These are phyloP conservation scores for Hymenoscyphus fructigenus DNA, from an alignment of 2,329 filamentous ascomycete genomes.

Conservation along the genomic window DNA sequence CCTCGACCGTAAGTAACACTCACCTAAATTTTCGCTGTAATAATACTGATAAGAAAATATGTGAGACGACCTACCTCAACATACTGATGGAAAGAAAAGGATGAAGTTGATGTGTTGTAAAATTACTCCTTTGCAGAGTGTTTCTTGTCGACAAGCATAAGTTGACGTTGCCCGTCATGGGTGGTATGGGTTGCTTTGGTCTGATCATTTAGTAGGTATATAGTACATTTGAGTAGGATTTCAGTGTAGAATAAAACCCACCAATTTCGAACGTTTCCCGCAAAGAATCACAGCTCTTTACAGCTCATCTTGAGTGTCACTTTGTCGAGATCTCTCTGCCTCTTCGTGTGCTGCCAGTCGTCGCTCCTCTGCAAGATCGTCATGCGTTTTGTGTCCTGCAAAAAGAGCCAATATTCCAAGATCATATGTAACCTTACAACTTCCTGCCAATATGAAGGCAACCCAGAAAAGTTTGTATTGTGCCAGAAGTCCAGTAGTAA, in stretches of 20 bases:
- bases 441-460: constrained; percentile 62
- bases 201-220: too few species aligned
- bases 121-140: too few species aligned
- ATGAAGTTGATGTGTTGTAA: too few species aligned
- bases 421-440: constrained; percentile 61
- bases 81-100: too few species aligned
- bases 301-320: background rate
- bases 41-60: too few species aligned
- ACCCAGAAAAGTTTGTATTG: constrained; percentile 57
- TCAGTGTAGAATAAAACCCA: background rate
- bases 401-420: constrained; percentile 55
- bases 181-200: too few species aligned
- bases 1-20: too few species aligned
- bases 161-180: too few species aligned
- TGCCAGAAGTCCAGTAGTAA: constrained; percentile 63
- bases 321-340: constrained; percentile 21
- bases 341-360: constrained; percentile 23
- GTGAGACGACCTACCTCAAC: too few species aligned
- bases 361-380: constrained; percentile 29
- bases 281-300: background rate
- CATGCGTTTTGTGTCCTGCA: constrained; percentile 33
- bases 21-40: too few species aligned
- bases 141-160: too few species aligned
- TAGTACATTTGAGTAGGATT: background rate
- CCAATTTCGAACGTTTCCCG: background rate